Conservation (phyloP, 2,329 filamentous ascomycete genomes). For the Camillea tinctor region DNA sequence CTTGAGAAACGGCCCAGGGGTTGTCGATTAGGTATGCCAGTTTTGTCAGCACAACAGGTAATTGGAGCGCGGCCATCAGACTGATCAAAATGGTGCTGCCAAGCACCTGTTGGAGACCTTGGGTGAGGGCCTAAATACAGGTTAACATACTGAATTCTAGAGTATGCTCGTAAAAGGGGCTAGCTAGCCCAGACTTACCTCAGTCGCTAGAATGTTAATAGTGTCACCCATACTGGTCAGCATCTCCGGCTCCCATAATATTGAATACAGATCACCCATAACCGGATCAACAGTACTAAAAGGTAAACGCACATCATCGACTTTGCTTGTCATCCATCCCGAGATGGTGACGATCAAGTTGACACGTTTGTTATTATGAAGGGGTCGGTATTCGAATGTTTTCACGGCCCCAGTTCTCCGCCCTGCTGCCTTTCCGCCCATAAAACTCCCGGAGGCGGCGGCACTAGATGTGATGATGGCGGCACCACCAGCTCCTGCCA, state of each 20-base stretch:
- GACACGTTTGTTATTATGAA: slow-evolving; percentile 97
- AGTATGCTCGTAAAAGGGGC: not conserved
- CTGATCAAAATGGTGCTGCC: slow-evolving; percentile 84
- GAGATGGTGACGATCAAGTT: slow-evolving; percentile 94
- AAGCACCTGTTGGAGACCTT: slow-evolving; percentile 92
- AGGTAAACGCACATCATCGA: slow-evolving; percentile 92
- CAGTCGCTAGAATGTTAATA: slow-evolving; percentile 96
- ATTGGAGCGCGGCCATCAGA: slow-evolving; percentile 87
- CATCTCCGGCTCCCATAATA: slow-evolving; percentile 98
- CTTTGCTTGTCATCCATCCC: slow-evolving; percentile 97
- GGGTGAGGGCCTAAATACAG: slow-evolving; percentile 76
- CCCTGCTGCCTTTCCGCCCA: slow-evolving; percentile 82
- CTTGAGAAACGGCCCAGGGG: slow-evolving; percentile 95
- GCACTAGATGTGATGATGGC: slow-evolving; percentile 91
- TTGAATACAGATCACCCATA: slow-evolving; percentile 97
- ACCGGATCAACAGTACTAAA: slow-evolving; percentile 95
- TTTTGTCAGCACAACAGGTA: slow-evolving; percentile 92
- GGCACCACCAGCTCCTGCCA: slow-evolving; percentile 88
- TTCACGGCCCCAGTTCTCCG: slow-evolving; percentile 87
- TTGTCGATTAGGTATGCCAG: slow-evolving; percentile 97
- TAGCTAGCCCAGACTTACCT: slow-evolving; percentile 58
- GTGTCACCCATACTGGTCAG: slow-evolving; percentile 96
- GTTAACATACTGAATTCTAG: slow-evolving; percentile 25
- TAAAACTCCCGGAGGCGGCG: slow-evolving; percentile 80
- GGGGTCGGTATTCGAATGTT: slow-evolving; percentile 93